Evolutionary conservation across 306 rosid species (phyloP), one percentile per base, ranked within the genome.

Genomic region (Crotalaria pallida): DNA sequence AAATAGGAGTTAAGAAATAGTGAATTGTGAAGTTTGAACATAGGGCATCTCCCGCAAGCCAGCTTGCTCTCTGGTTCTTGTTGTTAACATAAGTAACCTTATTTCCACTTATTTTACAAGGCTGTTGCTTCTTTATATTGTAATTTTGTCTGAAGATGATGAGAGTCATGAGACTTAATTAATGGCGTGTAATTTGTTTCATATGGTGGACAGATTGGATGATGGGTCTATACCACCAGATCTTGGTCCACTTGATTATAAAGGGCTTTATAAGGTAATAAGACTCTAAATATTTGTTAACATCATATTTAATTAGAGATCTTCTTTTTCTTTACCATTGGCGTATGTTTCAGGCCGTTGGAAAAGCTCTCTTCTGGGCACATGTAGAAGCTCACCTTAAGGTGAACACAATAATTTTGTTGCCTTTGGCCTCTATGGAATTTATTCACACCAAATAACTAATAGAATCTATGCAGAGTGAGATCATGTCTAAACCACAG

Each of bases 321-420:
- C 12, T 58, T 74, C 29, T 59, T 58, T 60, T 77, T 67, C 72
- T 73, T 73, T 78, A 86, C 84, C 60, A 4, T 49, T 73, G 73
- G 51, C 82, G 53, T 71, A 77, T 72, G 79, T 86, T 82, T 81
- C 88, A 93, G 98, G 96, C 98, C 21, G 97, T 90, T 74, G 98
- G 96, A 58, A 90, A 79, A 84, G 98, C 98, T 75, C 92, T 94
- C 69, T 94, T 94, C 82, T 67, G 95, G 86, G 97, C 98, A 69
- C 98, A 94, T 80, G 98, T 94, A 12, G 98, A 94, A 81, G 98
- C 97, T 67, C 98, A 85, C 81, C 92, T 94, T 55, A 94, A 94
- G 98, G 98, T 90, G 72, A 66, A 64, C 65, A 62, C 49, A 40
- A 40, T 45, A 56, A 64, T 65, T 31, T 58, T 50, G 29, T 21